Evolutionary conservation across 1,284 basidiomycete species (phyloP).

Genomic region (Tilletia indica): DNA sequence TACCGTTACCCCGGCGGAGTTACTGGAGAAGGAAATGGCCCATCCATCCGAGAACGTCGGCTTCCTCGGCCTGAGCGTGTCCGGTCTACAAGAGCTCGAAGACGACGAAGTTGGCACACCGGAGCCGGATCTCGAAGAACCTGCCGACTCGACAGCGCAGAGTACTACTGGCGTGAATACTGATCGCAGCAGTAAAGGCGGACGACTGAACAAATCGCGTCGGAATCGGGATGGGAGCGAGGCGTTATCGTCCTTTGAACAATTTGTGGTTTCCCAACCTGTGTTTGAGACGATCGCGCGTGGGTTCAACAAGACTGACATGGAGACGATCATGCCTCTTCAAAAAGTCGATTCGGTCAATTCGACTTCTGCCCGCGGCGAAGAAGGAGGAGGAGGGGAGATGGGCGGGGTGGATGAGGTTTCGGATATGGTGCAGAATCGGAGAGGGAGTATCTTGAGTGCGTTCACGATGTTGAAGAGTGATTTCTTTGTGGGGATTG

Average conservation of each 20-base stretch:
- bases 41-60: not conserved
- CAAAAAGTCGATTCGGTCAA: constrained; percentile 61
- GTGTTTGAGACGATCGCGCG: constrained; percentile 95
- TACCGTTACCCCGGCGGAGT: constrained; percentile 66
- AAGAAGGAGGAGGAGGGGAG: too few relatives aligned
- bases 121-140: not conserved
- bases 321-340: constrained; percentile 79
- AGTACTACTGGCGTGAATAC: too few relatives aligned
- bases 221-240: not conserved
- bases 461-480: constrained; percentile 94
- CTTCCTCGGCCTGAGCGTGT: not conserved
- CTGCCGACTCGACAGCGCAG: too few relatives aligned
- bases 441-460: constrained; percentile 82
- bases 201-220: not conserved
- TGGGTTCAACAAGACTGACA: constrained; percentile 76
- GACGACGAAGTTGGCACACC: not conserved
- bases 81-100: not conserved
- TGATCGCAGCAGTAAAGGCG: too few relatives aligned
- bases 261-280: constrained; percentile 54
- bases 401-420: constrained; percentile 55
- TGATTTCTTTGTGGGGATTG: constrained; percentile 73
- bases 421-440: constrained; percentile 67
- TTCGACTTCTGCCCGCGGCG: not conserved
- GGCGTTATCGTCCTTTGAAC: constrained; percentile 34
- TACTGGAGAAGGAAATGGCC: constrained; percentile 12